phyloP scores from a whole-genome alignment of 805 yeast species.

The Kuraishia floccosa region DNA sequence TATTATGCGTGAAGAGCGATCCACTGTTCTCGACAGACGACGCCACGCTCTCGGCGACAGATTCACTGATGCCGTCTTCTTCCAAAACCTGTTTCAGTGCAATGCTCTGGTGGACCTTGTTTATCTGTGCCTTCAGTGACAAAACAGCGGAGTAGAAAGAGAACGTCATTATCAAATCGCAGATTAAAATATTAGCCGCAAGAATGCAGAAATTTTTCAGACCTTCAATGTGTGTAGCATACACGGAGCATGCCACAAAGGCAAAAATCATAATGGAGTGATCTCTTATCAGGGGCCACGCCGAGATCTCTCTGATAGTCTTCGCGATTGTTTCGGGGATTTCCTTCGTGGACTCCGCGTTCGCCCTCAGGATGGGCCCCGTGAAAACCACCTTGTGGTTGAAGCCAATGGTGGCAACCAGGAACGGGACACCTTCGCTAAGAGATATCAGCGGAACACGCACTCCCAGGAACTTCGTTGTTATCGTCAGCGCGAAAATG shows the following conservation, averaged over 20 bases:
- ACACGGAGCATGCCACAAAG: constrained; percentile 52
- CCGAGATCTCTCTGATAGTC: constrained; percentile 21
- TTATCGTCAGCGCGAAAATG: constrained; percentile 60
- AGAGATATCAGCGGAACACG: constrained; percentile 63
- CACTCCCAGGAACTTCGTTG: constrained; percentile 42
- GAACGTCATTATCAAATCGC: constrained; percentile 61
- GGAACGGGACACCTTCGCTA: constrained; percentile 87
- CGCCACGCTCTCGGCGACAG: constrained; percentile 66
- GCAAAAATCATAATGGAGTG: constrained; percentile 64
- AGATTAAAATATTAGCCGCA: constrained; percentile 54
- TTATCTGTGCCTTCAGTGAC: constrained; percentile 81
- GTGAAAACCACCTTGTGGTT: constrained; percentile 75
- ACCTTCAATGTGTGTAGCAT: constrained; percentile 59
- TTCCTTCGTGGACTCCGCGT: constrained; percentile 12
- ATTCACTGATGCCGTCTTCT: constrained; percentile 80
- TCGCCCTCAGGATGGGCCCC: constrained; percentile 35
- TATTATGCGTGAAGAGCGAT: constrained; percentile 21
- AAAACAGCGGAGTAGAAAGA: constrained; percentile 80
- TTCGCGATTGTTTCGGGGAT: constrained; percentile 19
- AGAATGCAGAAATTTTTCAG: constrained; percentile 73
- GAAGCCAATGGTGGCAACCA: constrained; percentile 87
- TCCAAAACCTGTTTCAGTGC: constrained; percentile 70
- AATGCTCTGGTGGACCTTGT: constrained; percentile 72
- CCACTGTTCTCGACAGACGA: constrained; percentile 16
- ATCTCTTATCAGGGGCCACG: constrained; percentile 56